These are phyloP conservation scores for Sporisorium reilianum DNA, from an alignment of 1,284 basidiomycete genomes.

Conservation along the genomic window DNA sequence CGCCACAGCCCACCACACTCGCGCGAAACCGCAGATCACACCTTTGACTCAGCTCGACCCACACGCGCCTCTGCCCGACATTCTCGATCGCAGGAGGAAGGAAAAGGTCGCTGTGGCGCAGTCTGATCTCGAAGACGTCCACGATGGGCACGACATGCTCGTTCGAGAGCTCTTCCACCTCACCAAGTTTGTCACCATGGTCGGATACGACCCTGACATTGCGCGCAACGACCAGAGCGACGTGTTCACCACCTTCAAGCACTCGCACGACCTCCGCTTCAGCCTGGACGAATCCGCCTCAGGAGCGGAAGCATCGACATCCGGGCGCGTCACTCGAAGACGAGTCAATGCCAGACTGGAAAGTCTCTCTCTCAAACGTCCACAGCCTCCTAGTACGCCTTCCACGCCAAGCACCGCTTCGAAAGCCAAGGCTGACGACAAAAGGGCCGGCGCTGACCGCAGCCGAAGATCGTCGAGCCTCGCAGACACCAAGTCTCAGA, in stretches of 20 bases:
- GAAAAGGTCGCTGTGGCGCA: constrained; percentile 40
- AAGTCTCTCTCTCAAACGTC: constrained; percentile 42
- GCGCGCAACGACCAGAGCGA: constrained; percentile 52
- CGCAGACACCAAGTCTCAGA: constrained; percentile 7
- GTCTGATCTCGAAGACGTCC: constrained; percentile 49
- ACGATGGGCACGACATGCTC: constrained; percentile 58
- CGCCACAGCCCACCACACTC: not conserved
- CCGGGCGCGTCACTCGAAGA: constrained; percentile 49
- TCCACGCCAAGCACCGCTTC: constrained; percentile 16
- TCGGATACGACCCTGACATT: constrained; percentile 59
- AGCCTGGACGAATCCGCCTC: constrained; percentile 26
- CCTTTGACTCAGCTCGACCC: constrained; percentile 24
- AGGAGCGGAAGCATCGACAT: constrained; percentile 14
- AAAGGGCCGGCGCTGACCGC: constrained; percentile 9
- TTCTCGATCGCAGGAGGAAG: constrained; percentile 33
- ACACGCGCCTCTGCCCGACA: constrained; percentile 23
- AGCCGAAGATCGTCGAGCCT: constrained; percentile 31
- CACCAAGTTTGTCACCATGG: constrained; percentile 60
- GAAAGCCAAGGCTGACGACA: constrained; percentile 13
- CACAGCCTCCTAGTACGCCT: constrained; percentile 28
- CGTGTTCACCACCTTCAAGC: constrained; percentile 55
- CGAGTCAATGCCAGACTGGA: constrained; percentile 48
- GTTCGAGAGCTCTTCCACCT: constrained; percentile 64
- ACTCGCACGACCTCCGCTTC: constrained; percentile 49
- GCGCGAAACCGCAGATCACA: constrained; percentile 32